phyloP scores from a whole-genome alignment of 78 protist genomes.

The Neovahlkampfia damariscottae region DNA sequence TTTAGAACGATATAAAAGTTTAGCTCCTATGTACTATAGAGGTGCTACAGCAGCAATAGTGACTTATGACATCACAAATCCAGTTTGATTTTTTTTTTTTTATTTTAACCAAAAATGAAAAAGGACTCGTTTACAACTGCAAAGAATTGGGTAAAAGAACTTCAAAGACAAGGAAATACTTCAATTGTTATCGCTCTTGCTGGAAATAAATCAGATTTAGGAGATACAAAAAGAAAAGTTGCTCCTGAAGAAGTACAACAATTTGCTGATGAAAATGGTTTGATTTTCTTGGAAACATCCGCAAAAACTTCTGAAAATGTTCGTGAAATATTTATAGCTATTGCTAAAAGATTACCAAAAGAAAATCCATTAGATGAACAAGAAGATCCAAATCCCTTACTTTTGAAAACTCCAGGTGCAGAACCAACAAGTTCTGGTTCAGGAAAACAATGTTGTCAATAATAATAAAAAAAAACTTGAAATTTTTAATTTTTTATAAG shows the following conservation, averaged over 20 bases:
- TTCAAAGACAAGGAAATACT: conserved; percentile 89
- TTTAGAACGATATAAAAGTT: conserved; percentile 17
- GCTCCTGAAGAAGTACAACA: conserved; percentile 41
- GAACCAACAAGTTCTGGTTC: too few species aligned
- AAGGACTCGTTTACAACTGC: conserved; percentile 67
- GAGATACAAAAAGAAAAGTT: conserved; percentile 56
- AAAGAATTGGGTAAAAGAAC: conserved; percentile 86
- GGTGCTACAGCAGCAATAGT: conserved; percentile 38
- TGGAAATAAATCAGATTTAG: conserved; percentile 94
- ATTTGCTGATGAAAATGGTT: conserved; percentile 28
- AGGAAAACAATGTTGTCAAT: too few species aligned
- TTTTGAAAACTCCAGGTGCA: too few species aligned
- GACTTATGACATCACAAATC: conserved; percentile 34
- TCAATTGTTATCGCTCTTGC: conserved; percentile 88
- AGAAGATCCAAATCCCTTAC: too few species aligned
- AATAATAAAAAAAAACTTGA: too few species aligned
- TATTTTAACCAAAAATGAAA: too few species aligned
- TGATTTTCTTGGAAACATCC: conserved; percentile 58
- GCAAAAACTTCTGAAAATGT: conserved; percentile 70
- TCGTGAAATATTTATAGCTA: conserved; percentile 48
- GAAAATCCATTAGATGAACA: not conserved
- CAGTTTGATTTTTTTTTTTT: too few species aligned
- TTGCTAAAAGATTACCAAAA: conserved; percentile 41
- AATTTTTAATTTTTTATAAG: too few species aligned
- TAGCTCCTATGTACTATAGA: conserved; percentile 47